Evolutionary conservation across 176 grass and related monocot species (phyloP).

Genomic region (Pontederia crassipes): DNA sequence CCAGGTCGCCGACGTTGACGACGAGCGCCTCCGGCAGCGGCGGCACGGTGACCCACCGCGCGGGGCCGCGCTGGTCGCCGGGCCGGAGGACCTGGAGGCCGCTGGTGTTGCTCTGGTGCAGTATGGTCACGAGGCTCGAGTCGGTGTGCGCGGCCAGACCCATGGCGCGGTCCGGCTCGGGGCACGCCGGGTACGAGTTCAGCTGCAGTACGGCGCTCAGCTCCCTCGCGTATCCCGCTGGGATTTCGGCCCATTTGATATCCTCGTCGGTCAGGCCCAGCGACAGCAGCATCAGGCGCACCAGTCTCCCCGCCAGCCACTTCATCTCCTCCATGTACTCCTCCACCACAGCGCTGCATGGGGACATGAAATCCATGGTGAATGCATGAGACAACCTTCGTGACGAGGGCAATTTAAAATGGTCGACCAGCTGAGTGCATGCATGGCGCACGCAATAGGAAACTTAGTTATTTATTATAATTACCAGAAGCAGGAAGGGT

Average conservation of each 20-base stretch:
- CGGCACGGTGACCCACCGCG: slow-evolving; percentile 70
- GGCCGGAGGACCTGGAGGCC: slow-evolving; percentile 80
- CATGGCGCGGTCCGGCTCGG: slow-evolving; percentile 72
- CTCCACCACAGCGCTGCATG: slow-evolving; percentile 74
- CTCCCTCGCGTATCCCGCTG: slow-evolving; percentile 21
- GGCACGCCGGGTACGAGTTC: slow-evolving; percentile 69
- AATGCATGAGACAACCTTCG: background rate
- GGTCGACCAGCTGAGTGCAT: slow-evolving; percentile 1
- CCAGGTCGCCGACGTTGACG: slow-evolving; percentile 77
- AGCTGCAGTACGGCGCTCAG: slow-evolving; percentile 29
- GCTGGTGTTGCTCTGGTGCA: slow-evolving; percentile 69
- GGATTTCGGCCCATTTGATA: slow-evolving; percentile 22
- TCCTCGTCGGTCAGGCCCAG: slow-evolving; percentile 58
- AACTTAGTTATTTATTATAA: background rate
- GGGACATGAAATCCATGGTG: background rate
- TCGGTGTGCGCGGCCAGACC: slow-evolving; percentile 91
- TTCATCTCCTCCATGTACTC: slow-evolving; percentile 75
- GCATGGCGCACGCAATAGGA: background rate
- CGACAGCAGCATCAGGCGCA: slow-evolving; percentile 48
- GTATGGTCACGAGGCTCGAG: slow-evolving; percentile 84
- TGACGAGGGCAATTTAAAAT: background rate
- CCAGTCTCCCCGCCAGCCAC: slow-evolving; percentile 35
- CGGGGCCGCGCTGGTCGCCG: background rate
- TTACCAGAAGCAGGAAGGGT: slow-evolving; percentile 76
- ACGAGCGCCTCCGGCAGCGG: slow-evolving; percentile 42